phyloP scores from a whole-genome alignment of 176 grass and related monocot species.

The Sorghum bicolor region DNA sequence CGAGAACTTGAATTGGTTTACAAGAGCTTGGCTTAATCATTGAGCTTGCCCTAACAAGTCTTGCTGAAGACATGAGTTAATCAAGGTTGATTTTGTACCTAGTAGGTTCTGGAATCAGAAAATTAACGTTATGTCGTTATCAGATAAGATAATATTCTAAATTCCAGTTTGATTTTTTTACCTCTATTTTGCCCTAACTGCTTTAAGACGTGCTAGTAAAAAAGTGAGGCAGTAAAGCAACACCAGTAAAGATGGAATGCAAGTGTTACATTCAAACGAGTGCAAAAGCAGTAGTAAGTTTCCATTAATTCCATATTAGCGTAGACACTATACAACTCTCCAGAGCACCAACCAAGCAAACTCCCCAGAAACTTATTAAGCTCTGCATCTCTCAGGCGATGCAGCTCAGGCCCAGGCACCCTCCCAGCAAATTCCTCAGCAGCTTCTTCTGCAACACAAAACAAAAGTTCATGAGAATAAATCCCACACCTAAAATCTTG shows the following conservation, averaged over 20 bases:
- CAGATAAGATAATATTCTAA: not conserved
- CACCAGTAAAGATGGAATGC: not conserved
- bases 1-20: not conserved
- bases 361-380: not conserved
- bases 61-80: not conserved
- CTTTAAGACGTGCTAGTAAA: not conserved
- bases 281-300: slow-evolving; percentile 24
- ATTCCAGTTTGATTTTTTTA: not conserved
- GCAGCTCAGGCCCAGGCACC: slow-evolving; percentile 71
- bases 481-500: not conserved
- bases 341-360: not conserved
- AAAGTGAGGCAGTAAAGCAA: not conserved
- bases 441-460: slow-evolving; percentile 80
- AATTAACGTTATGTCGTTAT: not conserved
- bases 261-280: not conserved
- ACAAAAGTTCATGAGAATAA: not conserved
- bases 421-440: slow-evolving; percentile 65
- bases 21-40: not conserved
- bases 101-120: not conserved
- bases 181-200: not conserved
- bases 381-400: slow-evolving; percentile 51
- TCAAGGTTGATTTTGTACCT: not conserved
- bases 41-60: not conserved
- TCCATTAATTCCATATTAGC: slow-evolving; percentile 51
- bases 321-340: slow-evolving; percentile 43